Evolutionary conservation across 106 monocot species (phyloP).

Genomic region (Gastrodia elata): DNA sequence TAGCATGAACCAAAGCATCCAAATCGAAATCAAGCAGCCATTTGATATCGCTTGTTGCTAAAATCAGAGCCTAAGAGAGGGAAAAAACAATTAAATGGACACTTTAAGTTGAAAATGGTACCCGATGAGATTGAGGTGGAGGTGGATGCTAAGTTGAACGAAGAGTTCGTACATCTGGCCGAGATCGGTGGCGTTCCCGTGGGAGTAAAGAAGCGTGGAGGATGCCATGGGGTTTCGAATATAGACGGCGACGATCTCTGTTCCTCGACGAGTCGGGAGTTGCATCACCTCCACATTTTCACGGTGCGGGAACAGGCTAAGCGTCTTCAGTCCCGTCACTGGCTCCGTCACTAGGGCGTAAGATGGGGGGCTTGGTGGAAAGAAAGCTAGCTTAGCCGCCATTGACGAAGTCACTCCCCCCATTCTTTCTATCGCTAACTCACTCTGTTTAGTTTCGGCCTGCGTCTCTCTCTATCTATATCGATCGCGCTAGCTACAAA

Average conservation of each 20-base stretch:
- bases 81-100: neutral
- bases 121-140: conserved; percentile 30
- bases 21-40: neutral
- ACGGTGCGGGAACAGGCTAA: conserved; percentile 18
- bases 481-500: too few relatives aligned
- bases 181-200: conserved; percentile 31
- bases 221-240: conserved; percentile 22
- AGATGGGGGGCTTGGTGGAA: conserved; percentile 26
- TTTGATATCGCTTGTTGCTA: neutral
- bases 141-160: conserved; percentile 23
- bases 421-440: conserved; percentile 6
- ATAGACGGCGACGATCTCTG: conserved; percentile 24
- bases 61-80: neutral
- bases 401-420: conserved; percentile 30
- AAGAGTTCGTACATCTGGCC: conserved; percentile 35
- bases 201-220: conserved; percentile 26
- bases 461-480: too few relatives aligned
- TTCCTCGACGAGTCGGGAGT: conserved; percentile 18
- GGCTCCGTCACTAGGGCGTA: conserved; percentile 17
- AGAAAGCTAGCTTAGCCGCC: conserved; percentile 37
- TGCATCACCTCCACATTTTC: conserved; percentile 29
- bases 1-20: neutral
- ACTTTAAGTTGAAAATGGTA: neutral
- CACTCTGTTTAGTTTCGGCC: neutral
- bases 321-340: conserved; percentile 6